Evolutionary conservation across 2,329 filamentous ascomycete genomes (phyloP).

Genomic region (Curvularia verruculosa): DNA sequence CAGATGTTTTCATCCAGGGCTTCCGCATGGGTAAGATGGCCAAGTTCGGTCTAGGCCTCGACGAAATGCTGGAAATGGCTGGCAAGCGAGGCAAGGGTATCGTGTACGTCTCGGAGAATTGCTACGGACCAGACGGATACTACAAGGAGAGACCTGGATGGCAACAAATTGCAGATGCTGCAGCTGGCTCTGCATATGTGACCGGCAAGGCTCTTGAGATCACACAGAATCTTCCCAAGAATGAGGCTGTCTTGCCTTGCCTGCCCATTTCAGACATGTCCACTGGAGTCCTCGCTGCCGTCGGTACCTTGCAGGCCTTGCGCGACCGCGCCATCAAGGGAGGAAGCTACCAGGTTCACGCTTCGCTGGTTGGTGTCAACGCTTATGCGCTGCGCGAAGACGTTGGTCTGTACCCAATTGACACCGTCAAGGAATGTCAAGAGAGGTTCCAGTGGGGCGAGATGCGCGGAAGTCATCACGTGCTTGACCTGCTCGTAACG

Average conservation of each 20-base stretch:
- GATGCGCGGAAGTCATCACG: background rate
- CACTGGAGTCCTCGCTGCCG: conserved; percentile 33
- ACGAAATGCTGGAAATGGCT: conserved; percentile 51
- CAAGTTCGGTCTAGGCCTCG: conserved; percentile 51
- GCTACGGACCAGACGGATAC: conserved; percentile 57
- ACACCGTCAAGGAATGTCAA: background rate
- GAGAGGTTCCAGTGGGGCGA: conserved; percentile 1
- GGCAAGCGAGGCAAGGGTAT: conserved; percentile 52
- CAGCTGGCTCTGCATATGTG: conserved; percentile 23
- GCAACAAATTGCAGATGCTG: conserved; percentile 57
- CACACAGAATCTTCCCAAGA: conserved; percentile 12
- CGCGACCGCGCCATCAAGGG: conserved; percentile 29
- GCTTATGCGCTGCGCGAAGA: conserved; percentile 1
- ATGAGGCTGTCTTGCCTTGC: conserved; percentile 31
- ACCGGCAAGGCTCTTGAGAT: conserved; percentile 43
- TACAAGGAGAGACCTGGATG: conserved; percentile 57
- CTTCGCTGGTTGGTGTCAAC: conserved; percentile 1
- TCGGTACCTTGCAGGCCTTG: conserved; percentile 35
- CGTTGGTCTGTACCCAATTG: background rate
- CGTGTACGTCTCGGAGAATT: conserved; percentile 59
- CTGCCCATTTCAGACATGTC: conserved; percentile 41
- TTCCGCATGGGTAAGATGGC: conserved; percentile 56
- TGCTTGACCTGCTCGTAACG: background rate
- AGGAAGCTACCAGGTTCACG: conserved; percentile 14
- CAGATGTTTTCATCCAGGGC: conserved; percentile 60